phyloP scores from a whole-genome alignment of 2,329 filamentous ascomycete species.

The Fusarium guadeloupense region DNA sequence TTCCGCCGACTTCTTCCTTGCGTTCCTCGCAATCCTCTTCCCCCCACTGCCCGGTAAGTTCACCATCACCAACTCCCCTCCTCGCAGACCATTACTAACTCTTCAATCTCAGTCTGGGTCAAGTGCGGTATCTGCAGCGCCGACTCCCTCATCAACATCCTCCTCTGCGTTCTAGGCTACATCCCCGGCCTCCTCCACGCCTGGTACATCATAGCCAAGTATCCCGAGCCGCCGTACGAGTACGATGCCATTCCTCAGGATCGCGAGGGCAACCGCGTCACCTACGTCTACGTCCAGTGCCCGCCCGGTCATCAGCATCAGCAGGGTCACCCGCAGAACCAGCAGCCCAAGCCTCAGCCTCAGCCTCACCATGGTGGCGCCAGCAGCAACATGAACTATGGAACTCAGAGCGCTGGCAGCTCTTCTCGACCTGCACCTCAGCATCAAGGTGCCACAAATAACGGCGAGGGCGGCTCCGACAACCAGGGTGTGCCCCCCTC shows the following conservation, averaged over 20 bases:
- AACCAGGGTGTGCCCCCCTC: conserved; percentile 74
- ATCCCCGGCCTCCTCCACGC: conserved; percentile 91
- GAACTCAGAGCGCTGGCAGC: conserved; percentile 48
- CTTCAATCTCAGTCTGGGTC: conserved; percentile 78
- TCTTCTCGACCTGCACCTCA: conserved; percentile 43
- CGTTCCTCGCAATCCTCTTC: conserved; percentile 70
- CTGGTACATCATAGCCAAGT: conserved; percentile 97
- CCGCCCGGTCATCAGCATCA: conserved; percentile 53
- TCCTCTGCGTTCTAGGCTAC: conserved; percentile 81
- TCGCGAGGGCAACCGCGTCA: conserved; percentile 67
- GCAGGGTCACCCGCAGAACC: conserved; percentile 32
- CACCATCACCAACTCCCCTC: conserved; percentile 1
- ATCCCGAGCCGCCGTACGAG: conserved; percentile 77
- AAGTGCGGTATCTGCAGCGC: conserved; percentile 92
- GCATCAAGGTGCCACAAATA: conserved; percentile 47
- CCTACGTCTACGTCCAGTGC: conserved; percentile 79
- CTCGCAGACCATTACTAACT: conserved; percentile 21
- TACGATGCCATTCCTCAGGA: conserved; percentile 73
- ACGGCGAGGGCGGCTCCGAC: conserved; percentile 53
- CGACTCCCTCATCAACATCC: conserved; percentile 94
- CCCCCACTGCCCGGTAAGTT: conserved; percentile 70
- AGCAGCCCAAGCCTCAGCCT: conserved; percentile 43
- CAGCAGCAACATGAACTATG: conserved; percentile 55
- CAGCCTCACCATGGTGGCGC: conserved; percentile 45
- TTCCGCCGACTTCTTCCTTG: conserved; percentile 69